These are phyloP conservation scores for Arctium minus DNA, from an alignment of 129 eudicot genomes.

Conservation along the genomic window DNA sequence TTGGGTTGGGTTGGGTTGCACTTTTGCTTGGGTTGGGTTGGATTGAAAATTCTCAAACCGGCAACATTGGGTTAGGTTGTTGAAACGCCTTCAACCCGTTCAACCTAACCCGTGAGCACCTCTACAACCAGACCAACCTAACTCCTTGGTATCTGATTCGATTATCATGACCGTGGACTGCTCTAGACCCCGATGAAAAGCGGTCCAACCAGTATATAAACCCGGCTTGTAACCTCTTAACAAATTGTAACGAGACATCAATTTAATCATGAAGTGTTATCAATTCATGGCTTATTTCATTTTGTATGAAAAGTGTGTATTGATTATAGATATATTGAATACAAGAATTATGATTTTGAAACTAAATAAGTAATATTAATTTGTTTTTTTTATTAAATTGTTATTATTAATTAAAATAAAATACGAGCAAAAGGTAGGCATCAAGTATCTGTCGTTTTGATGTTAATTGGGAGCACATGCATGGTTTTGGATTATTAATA, in stretches of 20 bases:
- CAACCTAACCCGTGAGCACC: too few relatives aligned
- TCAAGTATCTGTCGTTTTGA: conserved; percentile 28
- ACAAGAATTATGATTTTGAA: neutral
- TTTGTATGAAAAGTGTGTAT: neutral
- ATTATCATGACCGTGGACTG: neutral
- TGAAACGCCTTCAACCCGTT: too few relatives aligned
- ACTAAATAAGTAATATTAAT: neutral
- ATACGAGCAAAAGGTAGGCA: conserved; percentile 20
- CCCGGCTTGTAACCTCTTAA: neutral
- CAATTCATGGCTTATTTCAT: neutral
- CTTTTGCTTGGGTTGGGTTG: too few relatives aligned
- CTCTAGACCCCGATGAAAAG: neutral
- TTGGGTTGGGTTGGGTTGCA: too few relatives aligned
- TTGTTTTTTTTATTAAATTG: neutral
- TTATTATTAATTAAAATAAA: neutral
- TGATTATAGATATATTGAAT: neutral
- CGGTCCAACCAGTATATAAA: neutral
- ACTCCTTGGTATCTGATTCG: neutral
- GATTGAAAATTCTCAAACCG: too few relatives aligned
- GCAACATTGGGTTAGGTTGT: too few relatives aligned
- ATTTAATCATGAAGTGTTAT: neutral
- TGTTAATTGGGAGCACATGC: conserved; percentile 29
- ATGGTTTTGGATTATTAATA: conserved; percentile 26
- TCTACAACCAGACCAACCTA: neutral
- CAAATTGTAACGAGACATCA: neutral